These are phyloP conservation scores for Chaetomium sp. DNA, from an alignment of 2,329 filamentous ascomycete genomes.

Conservation along the genomic window DNA sequence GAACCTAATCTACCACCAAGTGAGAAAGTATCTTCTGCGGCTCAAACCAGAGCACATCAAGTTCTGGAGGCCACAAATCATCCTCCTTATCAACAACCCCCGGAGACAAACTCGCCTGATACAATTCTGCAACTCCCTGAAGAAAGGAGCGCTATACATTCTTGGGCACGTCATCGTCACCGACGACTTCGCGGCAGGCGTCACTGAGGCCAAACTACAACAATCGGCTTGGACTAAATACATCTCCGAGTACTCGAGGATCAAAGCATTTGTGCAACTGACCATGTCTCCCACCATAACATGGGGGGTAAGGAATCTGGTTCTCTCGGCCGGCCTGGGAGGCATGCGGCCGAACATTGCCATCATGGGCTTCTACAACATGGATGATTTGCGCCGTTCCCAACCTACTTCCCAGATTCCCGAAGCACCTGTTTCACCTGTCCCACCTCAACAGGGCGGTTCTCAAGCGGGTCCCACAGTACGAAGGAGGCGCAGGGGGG, in stretches of 20 bases:
- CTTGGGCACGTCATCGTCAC: conserved; percentile 87
- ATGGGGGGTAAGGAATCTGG: conserved; percentile 83
- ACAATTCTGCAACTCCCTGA: conserved; percentile 88
- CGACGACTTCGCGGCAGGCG: conserved; percentile 74
- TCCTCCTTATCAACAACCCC: conserved; percentile 80
- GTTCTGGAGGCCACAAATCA: conserved; percentile 88
- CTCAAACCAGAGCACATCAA: conserved; percentile 87
- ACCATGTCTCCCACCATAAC: conserved; percentile 79
- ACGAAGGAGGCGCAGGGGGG: conserved; percentile 48
- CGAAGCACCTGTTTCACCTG: conserved; percentile 44
- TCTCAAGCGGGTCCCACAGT: conserved; percentile 40
- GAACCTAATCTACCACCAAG: conserved; percentile 82
- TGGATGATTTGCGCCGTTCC: conserved; percentile 71
- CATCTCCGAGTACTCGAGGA: conserved; percentile 76
- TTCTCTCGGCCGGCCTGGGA: conserved; percentile 77
- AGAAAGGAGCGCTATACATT: conserved; percentile 84
- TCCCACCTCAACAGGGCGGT: conserved; percentile 27
- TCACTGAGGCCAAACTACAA: conserved; percentile 78
- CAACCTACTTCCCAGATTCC: conserved; percentile 60
- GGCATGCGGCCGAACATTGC: conserved; percentile 91
- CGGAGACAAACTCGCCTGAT: conserved; percentile 81
- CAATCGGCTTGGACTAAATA: conserved; percentile 84
- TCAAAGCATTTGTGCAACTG: conserved; percentile 88
- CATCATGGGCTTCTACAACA: conserved; percentile 76
- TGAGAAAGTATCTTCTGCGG: conserved; percentile 83